These are phyloP conservation scores for Ceratobasidium sp. DNA, from an alignment of 1,284 basidiomycete species.

Conservation along the genomic window DNA sequence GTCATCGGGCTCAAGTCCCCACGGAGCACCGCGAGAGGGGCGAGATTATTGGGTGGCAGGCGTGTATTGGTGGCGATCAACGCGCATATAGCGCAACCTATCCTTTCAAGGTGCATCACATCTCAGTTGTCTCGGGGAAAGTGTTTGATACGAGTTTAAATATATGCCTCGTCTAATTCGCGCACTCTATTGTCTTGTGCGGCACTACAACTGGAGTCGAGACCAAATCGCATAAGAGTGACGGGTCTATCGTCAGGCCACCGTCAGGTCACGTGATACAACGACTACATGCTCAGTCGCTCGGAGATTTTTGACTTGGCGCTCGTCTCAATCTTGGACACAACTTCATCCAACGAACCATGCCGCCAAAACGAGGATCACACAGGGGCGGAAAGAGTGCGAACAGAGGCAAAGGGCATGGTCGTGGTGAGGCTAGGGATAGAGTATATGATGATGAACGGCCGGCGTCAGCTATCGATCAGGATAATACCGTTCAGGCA, in stretches of 20 bases:
- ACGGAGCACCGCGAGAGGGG: no score
- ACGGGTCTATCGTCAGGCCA: background rate
- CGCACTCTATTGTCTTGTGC: no score
- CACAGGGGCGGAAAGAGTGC: constrained; percentile 14
- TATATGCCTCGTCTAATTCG: background rate
- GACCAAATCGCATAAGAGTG: no score
- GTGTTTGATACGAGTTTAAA: no score
- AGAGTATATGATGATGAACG: constrained; percentile 48
- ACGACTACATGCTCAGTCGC: background rate
- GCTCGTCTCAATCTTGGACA: background rate
- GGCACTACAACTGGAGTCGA: no score
- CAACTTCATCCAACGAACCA: background rate
- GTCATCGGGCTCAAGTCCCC: no score
- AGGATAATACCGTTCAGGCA: constrained; percentile 47
- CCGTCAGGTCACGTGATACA: no score
- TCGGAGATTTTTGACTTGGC: background rate
- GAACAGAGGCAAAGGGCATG: constrained; percentile 35
- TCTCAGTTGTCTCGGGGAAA: no score
- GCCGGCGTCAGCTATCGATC: constrained; percentile 62
- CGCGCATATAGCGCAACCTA: no score
- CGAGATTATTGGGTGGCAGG: no score
- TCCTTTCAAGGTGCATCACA: no score
- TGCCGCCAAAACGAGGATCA: constrained; percentile 25
- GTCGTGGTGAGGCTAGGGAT: constrained; percentile 42
- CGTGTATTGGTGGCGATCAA: no score